Percentiles rank a stretch among this genome's conserved stretches.
Conservation (phyloP, 345 rosid species). For the Brassica nigra region DNA sequence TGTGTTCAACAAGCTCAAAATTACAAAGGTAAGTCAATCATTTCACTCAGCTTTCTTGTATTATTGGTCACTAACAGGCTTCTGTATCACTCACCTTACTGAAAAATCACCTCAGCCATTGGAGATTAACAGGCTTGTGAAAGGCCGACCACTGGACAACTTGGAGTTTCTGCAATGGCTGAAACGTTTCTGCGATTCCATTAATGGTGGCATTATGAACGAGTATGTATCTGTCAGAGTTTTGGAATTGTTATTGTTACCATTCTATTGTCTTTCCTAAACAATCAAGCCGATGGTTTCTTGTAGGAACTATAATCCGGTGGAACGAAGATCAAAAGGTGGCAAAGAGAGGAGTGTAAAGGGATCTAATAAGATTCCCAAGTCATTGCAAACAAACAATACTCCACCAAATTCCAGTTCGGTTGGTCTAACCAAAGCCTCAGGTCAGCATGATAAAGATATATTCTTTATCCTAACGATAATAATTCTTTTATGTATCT, state of each 20-base stretch:
- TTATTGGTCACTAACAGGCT: not conserved
- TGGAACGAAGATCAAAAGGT: slow-evolving; percentile 78
- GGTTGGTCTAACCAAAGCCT: slow-evolving; percentile 27
- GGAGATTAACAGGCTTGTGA: slow-evolving; percentile 89
- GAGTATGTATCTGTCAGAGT: slow-evolving; percentile 52
- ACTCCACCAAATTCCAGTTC: slow-evolving; percentile 28
- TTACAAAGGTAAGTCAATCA: slow-evolving; percentile 64
- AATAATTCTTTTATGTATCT: not conserved
- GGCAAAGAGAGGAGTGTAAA: slow-evolving; percentile 58
- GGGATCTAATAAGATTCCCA: slow-evolving; percentile 62
- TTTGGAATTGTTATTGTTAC: not conserved
- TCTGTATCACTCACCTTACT: not conserved
- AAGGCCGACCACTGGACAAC: slow-evolving; percentile 93
- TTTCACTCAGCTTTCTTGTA: not conserved
- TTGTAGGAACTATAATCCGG: slow-evolving; percentile 84
- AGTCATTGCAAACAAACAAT: slow-evolving; percentile 74
- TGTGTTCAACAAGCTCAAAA: slow-evolving; percentile 84
- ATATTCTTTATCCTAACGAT: not conserved
- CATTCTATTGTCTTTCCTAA: not conserved
- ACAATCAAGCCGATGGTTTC: not conserved
- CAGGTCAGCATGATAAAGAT: slow-evolving; percentile 4
- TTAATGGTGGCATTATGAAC: slow-evolving; percentile 93
- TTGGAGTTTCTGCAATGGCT: slow-evolving; percentile 99
- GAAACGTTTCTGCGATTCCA: slow-evolving; percentile 92
- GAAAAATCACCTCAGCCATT: slow-evolving; percentile 56